These are phyloP conservation scores for Anacardium occidentale DNA, from an alignment of 345 rosid genomes.

Conservation along the genomic window DNA sequence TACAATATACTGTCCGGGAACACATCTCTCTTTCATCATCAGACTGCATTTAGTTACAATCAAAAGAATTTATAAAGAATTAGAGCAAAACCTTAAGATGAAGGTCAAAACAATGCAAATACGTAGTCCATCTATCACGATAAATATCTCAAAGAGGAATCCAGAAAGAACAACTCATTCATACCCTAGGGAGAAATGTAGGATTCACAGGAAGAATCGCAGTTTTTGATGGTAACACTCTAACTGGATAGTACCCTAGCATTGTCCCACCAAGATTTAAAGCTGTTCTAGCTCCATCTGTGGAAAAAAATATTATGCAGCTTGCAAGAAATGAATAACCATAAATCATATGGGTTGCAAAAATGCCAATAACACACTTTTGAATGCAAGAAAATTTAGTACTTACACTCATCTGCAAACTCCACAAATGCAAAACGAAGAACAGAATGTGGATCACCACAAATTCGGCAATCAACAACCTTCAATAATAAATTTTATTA, in stretches of 20 bases:
- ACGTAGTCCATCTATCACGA: constrained; percentile 15
- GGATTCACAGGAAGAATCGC: constrained; percentile 98
- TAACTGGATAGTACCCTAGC: constrained; percentile 84
- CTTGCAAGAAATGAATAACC: constrained; percentile 15
- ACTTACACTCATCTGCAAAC: constrained; percentile 83
- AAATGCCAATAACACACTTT: constrained; percentile 14
- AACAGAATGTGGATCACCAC: constrained; percentile 93
- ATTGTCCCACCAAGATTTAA: constrained; percentile 77
- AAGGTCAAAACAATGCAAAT: constrained; percentile 5
- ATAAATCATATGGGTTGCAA: not conserved
- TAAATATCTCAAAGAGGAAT: not conserved
- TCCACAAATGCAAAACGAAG: constrained; percentile 96
- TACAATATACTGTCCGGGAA: constrained; percentile 82
- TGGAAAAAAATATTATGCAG: constrained; percentile 23
- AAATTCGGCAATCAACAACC: constrained; percentile 95
- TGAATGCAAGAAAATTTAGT: constrained; percentile 14
- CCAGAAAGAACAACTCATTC: constrained; percentile 13
- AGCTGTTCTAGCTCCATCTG: constrained; percentile 78
- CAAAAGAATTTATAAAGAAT: constrained; percentile 12
- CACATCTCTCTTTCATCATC: constrained; percentile 98
- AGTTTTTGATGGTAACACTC: constrained; percentile 90
- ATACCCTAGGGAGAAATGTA: constrained; percentile 85
- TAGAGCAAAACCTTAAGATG: not conserved
- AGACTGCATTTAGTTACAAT: constrained; percentile 51
- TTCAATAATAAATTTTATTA: constrained; percentile 32